Conservation (phyloP, 805 yeast genomes). For the Debaryomyces prosopidis region DNA sequence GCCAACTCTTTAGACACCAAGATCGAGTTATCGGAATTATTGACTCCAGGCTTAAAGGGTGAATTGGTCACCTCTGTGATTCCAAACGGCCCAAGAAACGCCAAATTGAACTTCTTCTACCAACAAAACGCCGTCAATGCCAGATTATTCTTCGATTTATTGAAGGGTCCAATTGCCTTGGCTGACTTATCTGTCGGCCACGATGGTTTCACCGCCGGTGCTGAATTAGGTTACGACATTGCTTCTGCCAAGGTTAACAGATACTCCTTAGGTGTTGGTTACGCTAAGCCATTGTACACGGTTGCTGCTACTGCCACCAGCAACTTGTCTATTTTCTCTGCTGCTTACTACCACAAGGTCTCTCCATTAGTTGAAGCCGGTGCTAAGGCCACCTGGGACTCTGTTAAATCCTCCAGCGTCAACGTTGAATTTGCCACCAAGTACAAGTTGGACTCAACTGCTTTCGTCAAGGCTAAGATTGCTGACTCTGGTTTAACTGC, state of each 20-base stretch:
- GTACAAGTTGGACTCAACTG: slow-evolving; percentile 82
- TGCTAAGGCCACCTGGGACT: slow-evolving; percentile 96
- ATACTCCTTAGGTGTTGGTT: slow-evolving; percentile 92
- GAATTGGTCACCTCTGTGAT: slow-evolving; percentile 85
- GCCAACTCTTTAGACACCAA: slow-evolving; percentile 90
- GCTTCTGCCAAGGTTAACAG: slow-evolving; percentile 88
- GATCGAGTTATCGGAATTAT: slow-evolving; percentile 86
- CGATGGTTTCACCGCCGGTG: slow-evolving; percentile 96
- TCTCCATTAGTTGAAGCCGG: slow-evolving; percentile 92
- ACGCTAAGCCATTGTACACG: slow-evolving; percentile 84
- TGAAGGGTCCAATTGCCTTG: slow-evolving; percentile 93
- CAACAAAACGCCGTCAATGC: slow-evolving; percentile 91
- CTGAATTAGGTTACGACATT: slow-evolving; percentile 95
- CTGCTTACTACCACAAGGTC: slow-evolving; percentile 96
- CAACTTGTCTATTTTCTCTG: slow-evolving; percentile 86
- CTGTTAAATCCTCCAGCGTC: slow-evolving; percentile 77
- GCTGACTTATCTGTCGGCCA: slow-evolving; percentile 95
- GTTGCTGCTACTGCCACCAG: slow-evolving; percentile 81
- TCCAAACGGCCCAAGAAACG: slow-evolving; percentile 83
- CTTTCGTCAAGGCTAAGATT: slow-evolving; percentile 95
- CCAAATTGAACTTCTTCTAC: slow-evolving; percentile 87
- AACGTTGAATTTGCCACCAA: slow-evolving; percentile 95
- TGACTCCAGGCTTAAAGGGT: slow-evolving; percentile 93
- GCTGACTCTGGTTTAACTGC: slow-evolving; percentile 96
- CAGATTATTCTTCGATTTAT: slow-evolving; percentile 90